Conservation (phyloP, 257 asterid species). For the Solanum stenotomum region DNA sequence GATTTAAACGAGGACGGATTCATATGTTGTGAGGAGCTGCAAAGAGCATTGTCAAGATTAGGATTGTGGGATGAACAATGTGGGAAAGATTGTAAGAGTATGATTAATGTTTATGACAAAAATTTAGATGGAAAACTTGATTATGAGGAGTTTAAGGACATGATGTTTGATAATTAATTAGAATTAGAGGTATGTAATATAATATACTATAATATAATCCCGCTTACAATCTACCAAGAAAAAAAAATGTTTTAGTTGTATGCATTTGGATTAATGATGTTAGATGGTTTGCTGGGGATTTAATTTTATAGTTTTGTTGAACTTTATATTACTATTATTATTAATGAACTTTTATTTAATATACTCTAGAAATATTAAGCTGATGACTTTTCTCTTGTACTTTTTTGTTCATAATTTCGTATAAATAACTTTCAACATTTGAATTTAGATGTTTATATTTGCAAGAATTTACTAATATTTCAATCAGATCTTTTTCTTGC, state of each 20-base stretch:
- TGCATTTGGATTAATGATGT: not conserved
- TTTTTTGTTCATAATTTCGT: not conserved
- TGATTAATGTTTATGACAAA: conserved; percentile 34
- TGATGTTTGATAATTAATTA: conserved; percentile 24
- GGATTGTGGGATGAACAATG: conserved; percentile 20
- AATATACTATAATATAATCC: not conserved
- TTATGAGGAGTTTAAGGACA: conserved; percentile 53
- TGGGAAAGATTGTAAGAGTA: conserved; percentile 25
- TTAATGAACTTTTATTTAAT: not conserved
- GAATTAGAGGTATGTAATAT: not conserved
- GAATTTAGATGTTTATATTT: not conserved
- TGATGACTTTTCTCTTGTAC: not conserved
- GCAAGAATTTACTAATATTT: not conserved
- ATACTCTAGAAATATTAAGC: not conserved
- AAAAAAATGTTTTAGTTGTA: not conserved
- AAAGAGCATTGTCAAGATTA: conserved; percentile 13
- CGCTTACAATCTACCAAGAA: not conserved
- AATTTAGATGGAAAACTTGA: conserved; percentile 58
- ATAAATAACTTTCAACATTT: not conserved
- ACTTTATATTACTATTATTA: not conserved
- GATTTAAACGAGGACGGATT: conserved; percentile 28
- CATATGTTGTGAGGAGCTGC: conserved; percentile 23
- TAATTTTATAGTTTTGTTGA: not conserved
- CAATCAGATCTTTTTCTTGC: not conserved
- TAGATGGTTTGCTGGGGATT: not conserved